Conservation (phyloP, 2,329 filamentous ascomycete genomes). For the Teratosphaeria zuluensis region DNA sequence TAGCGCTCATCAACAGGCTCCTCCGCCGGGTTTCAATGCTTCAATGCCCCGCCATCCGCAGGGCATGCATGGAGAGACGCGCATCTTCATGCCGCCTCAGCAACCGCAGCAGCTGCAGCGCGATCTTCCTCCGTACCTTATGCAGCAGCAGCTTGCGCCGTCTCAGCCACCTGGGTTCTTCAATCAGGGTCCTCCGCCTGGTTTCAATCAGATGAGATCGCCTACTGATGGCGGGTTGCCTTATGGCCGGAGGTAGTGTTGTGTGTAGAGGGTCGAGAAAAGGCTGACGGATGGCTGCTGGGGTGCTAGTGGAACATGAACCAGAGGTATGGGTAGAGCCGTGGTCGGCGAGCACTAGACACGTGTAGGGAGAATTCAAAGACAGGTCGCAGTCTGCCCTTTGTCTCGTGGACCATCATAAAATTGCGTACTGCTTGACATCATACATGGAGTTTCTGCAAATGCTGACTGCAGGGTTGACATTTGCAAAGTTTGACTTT, state of each 20-base stretch:
- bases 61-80: slow-evolving; percentile 20
- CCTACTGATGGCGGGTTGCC: slow-evolving; percentile 2
- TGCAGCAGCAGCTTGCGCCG: neutral
- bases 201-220: slow-evolving; percentile 8
- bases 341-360: neutral
- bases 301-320: neutral
- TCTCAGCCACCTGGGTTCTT: slow-evolving; percentile 10
- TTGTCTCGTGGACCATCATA: neutral
- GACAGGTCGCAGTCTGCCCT: neutral
- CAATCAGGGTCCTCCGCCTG: slow-evolving; percentile 3
- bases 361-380: neutral
- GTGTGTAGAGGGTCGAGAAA: neutral
- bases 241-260: neutral
- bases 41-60: slow-evolving; percentile 24
- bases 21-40: slow-evolving; percentile 24
- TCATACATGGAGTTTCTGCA: no score
- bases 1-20: slow-evolving; percentile 3
- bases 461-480: no score
- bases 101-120: slow-evolving; percentile 6
- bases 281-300: neutral
- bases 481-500: no score
- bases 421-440: neutral
- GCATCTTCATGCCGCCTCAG: slow-evolving; percentile 20
- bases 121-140: neutral
- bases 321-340: neutral